These are phyloP conservation scores for Aaosphaeria arxii DNA, from an alignment of 2,329 filamentous ascomycete genomes.

Conservation along the genomic window DNA sequence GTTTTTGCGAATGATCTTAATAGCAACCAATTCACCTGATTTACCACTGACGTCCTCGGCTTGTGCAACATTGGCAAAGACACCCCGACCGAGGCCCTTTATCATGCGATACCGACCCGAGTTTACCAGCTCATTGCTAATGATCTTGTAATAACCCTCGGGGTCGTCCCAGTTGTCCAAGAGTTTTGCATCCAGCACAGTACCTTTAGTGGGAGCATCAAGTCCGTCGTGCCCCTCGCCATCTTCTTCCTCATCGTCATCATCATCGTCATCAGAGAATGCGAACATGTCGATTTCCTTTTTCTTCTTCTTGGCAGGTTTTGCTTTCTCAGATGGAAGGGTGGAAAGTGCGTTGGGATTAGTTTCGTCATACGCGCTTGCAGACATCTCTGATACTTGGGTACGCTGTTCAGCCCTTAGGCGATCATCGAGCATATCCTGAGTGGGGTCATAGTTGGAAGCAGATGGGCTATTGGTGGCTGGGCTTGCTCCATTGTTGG, in stretches of 20 bases:
- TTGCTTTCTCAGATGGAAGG: conserved; percentile 39
- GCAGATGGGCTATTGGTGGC: conserved; percentile 74
- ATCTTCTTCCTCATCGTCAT: conserved; percentile 68
- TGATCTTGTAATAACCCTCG: conserved; percentile 95
- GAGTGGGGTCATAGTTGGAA: conserved; percentile 85
- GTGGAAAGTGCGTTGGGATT: conserved; percentile 53
- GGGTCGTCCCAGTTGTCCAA: conserved; percentile 92
- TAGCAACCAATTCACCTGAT: conserved; percentile 67
- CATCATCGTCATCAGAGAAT: conserved; percentile 77
- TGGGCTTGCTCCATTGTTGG: conserved; percentile 19
- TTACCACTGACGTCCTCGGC: conserved; percentile 63
- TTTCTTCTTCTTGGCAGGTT: conserved; percentile 42
- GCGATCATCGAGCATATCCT: conserved; percentile 84
- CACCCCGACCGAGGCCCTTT: conserved; percentile 83
- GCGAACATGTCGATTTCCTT: conserved; percentile 64
- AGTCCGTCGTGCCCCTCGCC: conserved; percentile 3
- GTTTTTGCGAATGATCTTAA: conserved; percentile 98
- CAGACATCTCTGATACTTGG: conserved; percentile 31
- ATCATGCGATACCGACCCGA: conserved; percentile 84
- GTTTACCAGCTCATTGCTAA: conserved; percentile 85
- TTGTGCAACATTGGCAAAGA: conserved; percentile 94
- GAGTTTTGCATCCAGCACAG: conserved; percentile 64
- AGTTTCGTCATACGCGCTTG: conserved; percentile 58
- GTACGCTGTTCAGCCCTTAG: conserved; percentile 64
- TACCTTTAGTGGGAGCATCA: conserved; percentile 19